Percentiles rank a stretch among this genome's conserved stretches.
These are phyloP conservation scores for Dactylella cylindrospora DNA, from an alignment of 2,329 filamentous ascomycete species.

Conservation along the genomic window DNA sequence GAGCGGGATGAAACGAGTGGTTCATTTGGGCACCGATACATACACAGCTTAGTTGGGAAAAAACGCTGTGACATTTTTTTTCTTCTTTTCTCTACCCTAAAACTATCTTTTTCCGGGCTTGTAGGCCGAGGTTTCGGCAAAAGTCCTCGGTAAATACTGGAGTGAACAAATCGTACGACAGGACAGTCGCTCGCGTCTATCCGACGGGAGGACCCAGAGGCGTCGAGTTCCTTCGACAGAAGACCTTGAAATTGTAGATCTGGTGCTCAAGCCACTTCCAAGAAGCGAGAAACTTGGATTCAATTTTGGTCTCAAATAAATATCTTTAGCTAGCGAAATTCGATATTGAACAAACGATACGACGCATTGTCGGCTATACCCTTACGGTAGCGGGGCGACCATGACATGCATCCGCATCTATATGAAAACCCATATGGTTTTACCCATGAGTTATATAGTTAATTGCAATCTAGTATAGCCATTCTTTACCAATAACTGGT, in stretches of 20 bases:
- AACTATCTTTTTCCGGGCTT: too few species aligned
- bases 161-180: too few species aligned
- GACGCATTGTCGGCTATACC: slow-evolving; percentile 27
- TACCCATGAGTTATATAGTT: slow-evolving; percentile 18
- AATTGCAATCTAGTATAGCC: slow-evolving; percentile 16
- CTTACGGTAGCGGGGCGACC: slow-evolving; percentile 15
- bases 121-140: slow-evolving; percentile 24
- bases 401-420: slow-evolving; percentile 17
- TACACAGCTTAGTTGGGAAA: too few species aligned
- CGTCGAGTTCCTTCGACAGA: too few species aligned
- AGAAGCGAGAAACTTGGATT: neutral
- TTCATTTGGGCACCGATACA: slow-evolving; percentile 16
- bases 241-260: too few species aligned
- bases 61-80: too few species aligned
- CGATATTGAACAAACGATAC: slow-evolving; percentile 8
- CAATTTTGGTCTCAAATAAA: neutral
- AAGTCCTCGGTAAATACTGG: slow-evolving; percentile 24
- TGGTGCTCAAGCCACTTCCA: neutral
- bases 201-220: too few species aligned
- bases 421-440: slow-evolving; percentile 7
- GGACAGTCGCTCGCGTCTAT: too few species aligned
- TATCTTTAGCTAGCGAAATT: too few species aligned
- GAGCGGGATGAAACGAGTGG: slow-evolving; percentile 16
- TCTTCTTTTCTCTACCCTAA: too few species aligned
- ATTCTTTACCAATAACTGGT: slow-evolving; percentile 20